Base-by-base conservation (phyloP, 2,329 filamentous ascomycete species). In the Fusarium concolor region DNA sequence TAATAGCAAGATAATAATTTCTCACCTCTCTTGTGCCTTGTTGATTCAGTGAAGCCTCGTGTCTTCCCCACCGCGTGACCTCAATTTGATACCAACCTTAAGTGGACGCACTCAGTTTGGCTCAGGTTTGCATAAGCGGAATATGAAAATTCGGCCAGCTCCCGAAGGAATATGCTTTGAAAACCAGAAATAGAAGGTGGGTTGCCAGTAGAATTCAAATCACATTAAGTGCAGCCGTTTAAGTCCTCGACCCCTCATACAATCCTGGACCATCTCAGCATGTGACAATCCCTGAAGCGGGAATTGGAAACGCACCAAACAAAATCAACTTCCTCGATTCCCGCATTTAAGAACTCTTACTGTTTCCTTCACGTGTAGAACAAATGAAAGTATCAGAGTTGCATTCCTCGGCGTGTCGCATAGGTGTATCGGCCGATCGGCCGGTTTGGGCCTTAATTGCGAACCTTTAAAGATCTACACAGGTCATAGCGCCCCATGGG, bases 351-450 rank as follows among this genome's bases (percentile, higher is more conserved):
- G 26, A 29, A n/a, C n/a, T 20, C 9, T 10, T 42, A 9, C 10
- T 17, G 14, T 7, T 11, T 26, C 24, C 17, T 70, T 70, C 67
- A 70, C 67, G 60, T 70, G 67, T 37, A 11, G 53, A 18, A 22
- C 22, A 26, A 20, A 2, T 9, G 50, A 38, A 46, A 18, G 5
- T n/a, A 22, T 26, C 18, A 44, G 24, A 35, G 58, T 61, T 35
- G 29, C 35, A 64, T 64, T 50, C 57, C 62, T 67, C 67, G 66
- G 67, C 50, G 43, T 31, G 31, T 57, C 57, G 56, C 38, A 22
- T 24, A 10, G 20, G 31, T 10, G 10, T 31, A 24, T 50, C 55
- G 62, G 61, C 20, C 54, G 39, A 31, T 65, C 61, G 62, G 47
- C 62, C 45, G 49, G 33, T 52, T 53, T 60, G 53, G 49, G 42